Percentiles rank a stretch among this genome's conserved stretches.
phyloP scores from a whole-genome alignment of 768 basidiomycete species.

The Tremella fuciformis region DNA sequence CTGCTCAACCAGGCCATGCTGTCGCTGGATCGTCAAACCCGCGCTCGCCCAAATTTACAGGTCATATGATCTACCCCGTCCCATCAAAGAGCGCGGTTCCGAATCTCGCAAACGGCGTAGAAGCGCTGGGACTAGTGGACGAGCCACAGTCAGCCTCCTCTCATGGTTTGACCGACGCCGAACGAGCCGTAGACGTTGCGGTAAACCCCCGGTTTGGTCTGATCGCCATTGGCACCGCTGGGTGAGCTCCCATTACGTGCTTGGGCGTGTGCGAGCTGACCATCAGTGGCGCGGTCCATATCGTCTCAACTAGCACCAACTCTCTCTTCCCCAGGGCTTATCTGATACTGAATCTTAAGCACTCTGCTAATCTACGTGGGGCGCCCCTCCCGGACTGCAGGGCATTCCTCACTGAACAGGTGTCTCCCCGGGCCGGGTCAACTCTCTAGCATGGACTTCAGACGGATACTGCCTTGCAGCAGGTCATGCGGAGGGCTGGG shows the following conservation, averaged over 20 bases:
- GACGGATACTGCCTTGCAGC: constrained; percentile 94
- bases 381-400: no score
- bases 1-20: neutral
- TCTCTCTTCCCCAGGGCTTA: constrained; percentile 62
- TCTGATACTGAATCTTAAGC: constrained; percentile 55
- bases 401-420: constrained; percentile 10
- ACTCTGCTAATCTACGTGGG: constrained; percentile 33
- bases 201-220: constrained; percentile 79
- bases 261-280: neutral
- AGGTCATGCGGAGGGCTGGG: constrained; percentile 88
- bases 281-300: constrained; percentile 44
- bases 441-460: constrained; percentile 78
- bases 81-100: neutral
- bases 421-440: constrained; percentile 40
- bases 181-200: constrained; percentile 54
- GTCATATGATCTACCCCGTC: neutral
- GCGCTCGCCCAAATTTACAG: constrained; percentile 2
- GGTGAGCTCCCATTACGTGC: no score
- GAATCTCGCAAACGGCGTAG: constrained; percentile 1
- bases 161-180: constrained; percentile 29
- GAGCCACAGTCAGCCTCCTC: constrained; percentile 14
- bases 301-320: constrained; percentile 65
- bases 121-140: constrained; percentile 18
- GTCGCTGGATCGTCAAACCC: no score
- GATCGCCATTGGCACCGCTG: constrained; percentile 71